phyloP scores from a whole-genome alignment of 2,329 filamentous ascomycete genomes.

The Alternaria metachromatica region DNA sequence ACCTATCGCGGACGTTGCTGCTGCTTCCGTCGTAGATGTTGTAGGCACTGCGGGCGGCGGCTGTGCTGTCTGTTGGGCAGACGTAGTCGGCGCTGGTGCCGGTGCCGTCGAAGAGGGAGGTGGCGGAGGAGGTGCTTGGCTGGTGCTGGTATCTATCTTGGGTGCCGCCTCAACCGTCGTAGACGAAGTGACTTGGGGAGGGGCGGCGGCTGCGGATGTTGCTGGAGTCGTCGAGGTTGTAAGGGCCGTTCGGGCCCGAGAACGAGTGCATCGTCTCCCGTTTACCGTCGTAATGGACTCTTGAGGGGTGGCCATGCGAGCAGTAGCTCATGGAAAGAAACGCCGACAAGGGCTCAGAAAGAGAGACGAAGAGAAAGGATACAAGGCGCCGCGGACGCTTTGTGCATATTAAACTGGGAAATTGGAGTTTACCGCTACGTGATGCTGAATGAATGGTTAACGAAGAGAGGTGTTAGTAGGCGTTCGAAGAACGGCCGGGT shows the following conservation, averaged over 20 bases:
- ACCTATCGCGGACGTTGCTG: slow-evolving; percentile 43
- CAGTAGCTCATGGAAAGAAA: slow-evolving; percentile 42
- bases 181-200: slow-evolving; percentile 28
- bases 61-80: slow-evolving; percentile 12
- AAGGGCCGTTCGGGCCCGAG: slow-evolving; percentile 41
- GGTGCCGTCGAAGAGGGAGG: slow-evolving; percentile 25
- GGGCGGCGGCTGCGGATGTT: slow-evolving; percentile 22
- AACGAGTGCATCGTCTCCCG: slow-evolving; percentile 49
- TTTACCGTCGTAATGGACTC: slow-evolving; percentile 47
- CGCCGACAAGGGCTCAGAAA: slow-evolving; percentile 36
- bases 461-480: slow-evolving; percentile 30
- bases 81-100: slow-evolving; percentile 20
- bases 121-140: slow-evolving; percentile 19
- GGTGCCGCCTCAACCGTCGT: slow-evolving; percentile 27
- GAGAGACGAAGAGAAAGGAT: slow-evolving; percentile 37
- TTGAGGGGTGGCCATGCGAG: slow-evolving; percentile 49
- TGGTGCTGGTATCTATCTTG: slow-evolving; percentile 30
- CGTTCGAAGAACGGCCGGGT: slow-evolving; percentile 38
- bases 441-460: slow-evolving; percentile 32
- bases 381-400: slow-evolving; percentile 42
- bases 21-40: slow-evolving; percentile 32
- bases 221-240: slow-evolving; percentile 28
- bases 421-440: slow-evolving; percentile 32
- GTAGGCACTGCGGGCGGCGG: slow-evolving; percentile 26
- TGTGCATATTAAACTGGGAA: slow-evolving; percentile 46